phyloP scores from a whole-genome alignment of 257 asterid species.

The Perilla frutescens region DNA sequence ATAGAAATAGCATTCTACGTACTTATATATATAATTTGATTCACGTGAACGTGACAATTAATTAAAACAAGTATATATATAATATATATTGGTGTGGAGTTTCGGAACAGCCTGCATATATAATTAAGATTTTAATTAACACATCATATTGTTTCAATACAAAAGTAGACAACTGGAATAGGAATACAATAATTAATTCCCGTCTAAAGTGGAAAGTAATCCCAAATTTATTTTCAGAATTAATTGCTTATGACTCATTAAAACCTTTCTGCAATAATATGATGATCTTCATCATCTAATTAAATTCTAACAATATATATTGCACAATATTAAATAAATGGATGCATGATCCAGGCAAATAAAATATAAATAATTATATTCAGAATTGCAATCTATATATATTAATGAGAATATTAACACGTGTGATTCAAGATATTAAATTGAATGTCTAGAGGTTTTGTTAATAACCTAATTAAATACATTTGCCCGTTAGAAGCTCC shows the following conservation, averaged over 20 bases:
- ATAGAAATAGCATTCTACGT: too few species aligned
- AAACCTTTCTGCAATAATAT: not conserved
- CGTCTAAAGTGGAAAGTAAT: not conserved
- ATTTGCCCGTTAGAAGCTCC: slow-evolving; percentile 24
- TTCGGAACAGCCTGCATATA: not conserved
- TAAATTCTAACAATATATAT: not conserved
- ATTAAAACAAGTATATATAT: too few species aligned
- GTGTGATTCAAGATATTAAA: not conserved
- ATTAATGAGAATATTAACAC: not conserved
- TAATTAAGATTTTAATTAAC: not conserved
- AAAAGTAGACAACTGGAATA: not conserved
- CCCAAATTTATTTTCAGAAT: not conserved
- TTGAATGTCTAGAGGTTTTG: too few species aligned
- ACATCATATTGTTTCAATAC: not conserved
- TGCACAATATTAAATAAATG: not conserved
- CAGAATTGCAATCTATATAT: too few species aligned
- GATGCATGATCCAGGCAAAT: too few species aligned
- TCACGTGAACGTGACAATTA: too few species aligned
- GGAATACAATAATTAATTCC: not conserved
- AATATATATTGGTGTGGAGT: too few species aligned
- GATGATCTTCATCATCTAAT: not conserved
- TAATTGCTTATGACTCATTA: not conserved
- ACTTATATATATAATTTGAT: too few species aligned
- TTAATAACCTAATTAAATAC: not conserved
- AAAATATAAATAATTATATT: too few species aligned